These are phyloP conservation scores for Inonotus hispidus DNA, from an alignment of 1,284 basidiomycete genomes.

Conservation along the genomic window DNA sequence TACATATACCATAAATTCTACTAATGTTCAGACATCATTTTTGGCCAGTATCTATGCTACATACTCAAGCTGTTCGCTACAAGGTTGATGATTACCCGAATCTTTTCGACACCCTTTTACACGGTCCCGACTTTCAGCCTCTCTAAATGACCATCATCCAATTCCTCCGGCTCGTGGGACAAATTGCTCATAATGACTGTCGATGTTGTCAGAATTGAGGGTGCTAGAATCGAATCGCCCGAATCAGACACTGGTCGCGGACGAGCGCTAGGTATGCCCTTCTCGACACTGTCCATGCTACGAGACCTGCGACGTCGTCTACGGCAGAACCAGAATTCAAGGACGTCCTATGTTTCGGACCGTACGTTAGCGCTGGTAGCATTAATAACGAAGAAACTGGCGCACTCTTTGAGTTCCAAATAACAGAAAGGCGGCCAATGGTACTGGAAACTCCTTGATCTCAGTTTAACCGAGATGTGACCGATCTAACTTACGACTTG, in stretches of 20 bases:
- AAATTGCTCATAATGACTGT: background rate
- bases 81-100: background rate
- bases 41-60: background rate
- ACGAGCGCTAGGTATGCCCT: constrained; percentile 11
- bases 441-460: constrained; percentile 30
- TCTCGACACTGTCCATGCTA: background rate
- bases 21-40: background rate
- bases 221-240: constrained; percentile 5
- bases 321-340: constrained; percentile 29
- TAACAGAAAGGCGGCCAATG: constrained; percentile 38
- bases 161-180: background rate
- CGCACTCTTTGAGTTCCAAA: constrained; percentile 44
- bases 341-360: constrained; percentile 30
- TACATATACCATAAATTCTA: background rate
- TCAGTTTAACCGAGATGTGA: background rate
- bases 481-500: constrained; percentile 35
- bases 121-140: background rate
- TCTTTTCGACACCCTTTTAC: background rate
- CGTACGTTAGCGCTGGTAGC: background rate
- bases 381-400: background rate
- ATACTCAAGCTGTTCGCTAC: background rate
- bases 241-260: background rate
- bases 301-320: background rate
- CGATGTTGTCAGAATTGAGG: background rate
- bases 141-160: background rate